phyloP scores from a whole-genome alignment of 2,329 filamentous ascomycete species.

The Paraphoma sp. region DNA sequence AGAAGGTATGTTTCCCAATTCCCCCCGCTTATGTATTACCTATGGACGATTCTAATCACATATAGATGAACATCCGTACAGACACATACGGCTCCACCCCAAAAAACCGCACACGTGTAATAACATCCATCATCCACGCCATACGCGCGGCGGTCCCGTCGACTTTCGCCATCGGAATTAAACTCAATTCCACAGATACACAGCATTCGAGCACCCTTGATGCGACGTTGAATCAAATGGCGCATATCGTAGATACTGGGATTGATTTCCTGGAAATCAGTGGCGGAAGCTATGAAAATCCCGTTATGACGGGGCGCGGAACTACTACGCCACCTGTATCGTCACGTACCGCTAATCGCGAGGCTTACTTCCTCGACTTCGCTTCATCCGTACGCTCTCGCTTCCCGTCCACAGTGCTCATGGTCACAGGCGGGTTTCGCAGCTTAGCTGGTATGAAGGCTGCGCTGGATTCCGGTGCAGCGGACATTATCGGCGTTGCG shows the following conservation, averaged over 20 bases:
- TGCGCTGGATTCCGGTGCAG: slow-evolving; percentile 53
- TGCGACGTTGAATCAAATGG: slow-evolving; percentile 66
- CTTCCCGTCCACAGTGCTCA: slow-evolving; percentile 49
- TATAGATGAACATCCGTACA: slow-evolving; percentile 49
- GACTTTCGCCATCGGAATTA: slow-evolving; percentile 56
- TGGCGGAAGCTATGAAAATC: slow-evolving; percentile 57
- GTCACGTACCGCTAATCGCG: slow-evolving; percentile 59
- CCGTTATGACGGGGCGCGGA: slow-evolving; percentile 4
- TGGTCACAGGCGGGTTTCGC: slow-evolving; percentile 65
- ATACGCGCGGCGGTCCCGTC: slow-evolving; percentile 51
- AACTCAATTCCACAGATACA: slow-evolving; percentile 58
- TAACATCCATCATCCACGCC: slow-evolving; percentile 54
- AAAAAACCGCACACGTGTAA: slow-evolving; percentile 54
- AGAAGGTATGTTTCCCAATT: slow-evolving; percentile 45
- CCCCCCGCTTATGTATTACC: slow-evolving; percentile 34
- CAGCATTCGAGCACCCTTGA: slow-evolving; percentile 49
- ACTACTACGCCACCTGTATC: not conserved
- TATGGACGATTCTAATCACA: slow-evolving; percentile 21
- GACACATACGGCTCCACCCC: slow-evolving; percentile 58
- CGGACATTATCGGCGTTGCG: slow-evolving; percentile 22
- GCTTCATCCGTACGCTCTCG: slow-evolving; percentile 56
- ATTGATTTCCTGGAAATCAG: slow-evolving; percentile 74
- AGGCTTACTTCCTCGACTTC: slow-evolving; percentile 74
- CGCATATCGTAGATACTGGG: slow-evolving; percentile 55
- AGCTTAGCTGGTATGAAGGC: slow-evolving; percentile 62